phyloP scores from a whole-genome alignment of 2,329 filamentous ascomycete species.

The Pseudogymnoascus sp. region DNA sequence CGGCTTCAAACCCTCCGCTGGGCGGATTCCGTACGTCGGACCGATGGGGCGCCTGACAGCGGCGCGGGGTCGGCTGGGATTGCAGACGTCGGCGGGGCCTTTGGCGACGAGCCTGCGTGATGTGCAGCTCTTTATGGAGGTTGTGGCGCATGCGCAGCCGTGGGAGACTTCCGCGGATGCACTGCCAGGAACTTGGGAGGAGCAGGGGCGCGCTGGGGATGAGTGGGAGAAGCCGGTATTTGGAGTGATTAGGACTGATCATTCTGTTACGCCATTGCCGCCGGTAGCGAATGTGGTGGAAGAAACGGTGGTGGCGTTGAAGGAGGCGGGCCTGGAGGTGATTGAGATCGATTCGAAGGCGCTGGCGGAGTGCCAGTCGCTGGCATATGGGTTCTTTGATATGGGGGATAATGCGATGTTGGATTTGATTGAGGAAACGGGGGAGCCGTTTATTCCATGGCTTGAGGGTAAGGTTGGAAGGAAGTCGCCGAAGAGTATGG shows the following conservation, averaged over 20 bases:
- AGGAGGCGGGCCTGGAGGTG: slow-evolving; percentile 44
- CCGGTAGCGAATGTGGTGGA: slow-evolving; percentile 40
- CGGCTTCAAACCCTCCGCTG: slow-evolving; percentile 41
- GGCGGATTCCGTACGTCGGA: slow-evolving; percentile 36
- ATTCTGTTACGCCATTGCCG: slow-evolving; percentile 43
- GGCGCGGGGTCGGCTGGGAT: slow-evolving; percentile 43
- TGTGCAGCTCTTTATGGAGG: slow-evolving; percentile 42
- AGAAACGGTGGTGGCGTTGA: slow-evolving; percentile 35
- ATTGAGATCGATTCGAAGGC: slow-evolving; percentile 50
- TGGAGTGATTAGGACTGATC: slow-evolving; percentile 44
- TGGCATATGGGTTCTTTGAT: slow-evolving; percentile 51
- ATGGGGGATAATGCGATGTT: slow-evolving; percentile 49
- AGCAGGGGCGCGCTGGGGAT: slow-evolving; percentile 21
- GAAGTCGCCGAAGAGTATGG: slow-evolving; percentile 39
- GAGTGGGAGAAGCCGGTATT: slow-evolving; percentile 30
- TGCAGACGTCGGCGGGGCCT: slow-evolving; percentile 42
- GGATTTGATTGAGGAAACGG: slow-evolving; percentile 46
- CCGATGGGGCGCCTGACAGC: slow-evolving; percentile 41
- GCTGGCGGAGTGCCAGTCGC: slow-evolving; percentile 47
- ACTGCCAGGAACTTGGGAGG: slow-evolving; percentile 35
- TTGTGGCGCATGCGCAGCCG: slow-evolving; percentile 44
- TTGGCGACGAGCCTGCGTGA: slow-evolving; percentile 41
- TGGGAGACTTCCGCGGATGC: slow-evolving; percentile 41
- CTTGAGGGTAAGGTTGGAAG: slow-evolving; percentile 44
- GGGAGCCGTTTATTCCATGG: slow-evolving; percentile 54